Base-by-base conservation (phyloP, 768 basidiomycete species). In the Mycena amicta region DNA sequence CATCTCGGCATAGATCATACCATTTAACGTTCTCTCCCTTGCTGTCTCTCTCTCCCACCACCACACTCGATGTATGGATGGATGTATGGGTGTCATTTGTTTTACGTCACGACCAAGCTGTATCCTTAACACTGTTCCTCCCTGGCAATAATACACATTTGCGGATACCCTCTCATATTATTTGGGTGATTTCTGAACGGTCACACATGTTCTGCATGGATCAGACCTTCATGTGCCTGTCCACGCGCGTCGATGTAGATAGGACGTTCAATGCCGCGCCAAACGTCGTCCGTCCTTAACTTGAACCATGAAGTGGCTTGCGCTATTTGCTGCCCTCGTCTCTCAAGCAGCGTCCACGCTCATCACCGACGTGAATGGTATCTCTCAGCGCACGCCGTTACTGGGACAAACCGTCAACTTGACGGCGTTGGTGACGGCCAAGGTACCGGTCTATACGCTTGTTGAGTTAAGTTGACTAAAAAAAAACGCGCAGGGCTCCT, bases 321-420 rank as follows among this genome's bases (percentile, higher is more conserved):
- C 64, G 31, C 61, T 74, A 41, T 62, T 72, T 43, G 55, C 69
- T 26, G 66, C 66, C 55, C 72, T 63, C 28, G 57, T 74, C 22
- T 62, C 77, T 16, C 62, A 62, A 8, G 72, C 67, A 12, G 65
- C 67, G 2, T 69, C 75, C 12, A 72, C 70, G 20, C 75, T 75
- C 11, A 71, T 84, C 13, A 70, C 80, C n/a, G 82, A 83, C 26
- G 81, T 86, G 27, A 82, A 84, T 68, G 84, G 84, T n/a, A 46
- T 64, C 28, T 67, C 75, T 1, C 83, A 76, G 59, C 71, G 70
- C 60, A 83, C 82, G 29, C 82, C 83, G 53, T 64, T 79, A 12
- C 66, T 60, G 27, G 80, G 82, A 0, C 73, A 81, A 55, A 71
- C 67, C 4, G 81, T 85, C 25, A 76, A 78, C 64, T 71, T 86